These are phyloP conservation scores for Fusarium concolor DNA, from an alignment of 2,329 filamentous ascomycete species.

Conservation along the genomic window DNA sequence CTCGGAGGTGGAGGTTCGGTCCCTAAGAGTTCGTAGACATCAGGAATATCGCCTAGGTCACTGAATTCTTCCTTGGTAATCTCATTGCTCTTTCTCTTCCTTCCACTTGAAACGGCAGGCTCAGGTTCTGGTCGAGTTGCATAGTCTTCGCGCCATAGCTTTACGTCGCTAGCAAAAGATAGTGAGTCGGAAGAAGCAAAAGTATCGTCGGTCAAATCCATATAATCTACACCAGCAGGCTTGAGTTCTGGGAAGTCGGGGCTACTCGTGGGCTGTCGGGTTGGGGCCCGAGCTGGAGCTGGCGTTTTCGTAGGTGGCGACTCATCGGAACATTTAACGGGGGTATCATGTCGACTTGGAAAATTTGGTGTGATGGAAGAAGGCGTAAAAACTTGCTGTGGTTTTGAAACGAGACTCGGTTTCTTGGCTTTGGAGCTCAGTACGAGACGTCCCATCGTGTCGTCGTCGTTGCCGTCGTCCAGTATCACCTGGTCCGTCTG, in stretches of 20 bases:
- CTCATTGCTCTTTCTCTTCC: slow-evolving; percentile 66
- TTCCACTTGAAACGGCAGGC: slow-evolving; percentile 54
- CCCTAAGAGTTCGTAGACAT: slow-evolving; percentile 63
- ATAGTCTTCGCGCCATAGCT: slow-evolving; percentile 58
- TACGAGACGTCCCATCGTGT: slow-evolving; percentile 59
- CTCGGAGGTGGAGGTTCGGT: slow-evolving; percentile 54
- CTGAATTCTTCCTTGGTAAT: slow-evolving; percentile 54
- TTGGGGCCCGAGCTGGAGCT: slow-evolving; percentile 13
- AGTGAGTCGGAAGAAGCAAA: slow-evolving; percentile 51
- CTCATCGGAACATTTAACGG: slow-evolving; percentile 26
- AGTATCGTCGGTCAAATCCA: slow-evolving; percentile 56
- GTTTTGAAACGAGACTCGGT: slow-evolving; percentile 56
- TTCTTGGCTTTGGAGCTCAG: slow-evolving; percentile 59
- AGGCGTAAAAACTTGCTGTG: slow-evolving; percentile 58
- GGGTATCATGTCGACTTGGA: slow-evolving; percentile 30
- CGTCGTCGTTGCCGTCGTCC: slow-evolving; percentile 48
- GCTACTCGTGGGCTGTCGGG: slow-evolving; percentile 33
- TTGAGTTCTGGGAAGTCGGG: slow-evolving; percentile 53
- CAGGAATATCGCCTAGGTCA: slow-evolving; percentile 62
- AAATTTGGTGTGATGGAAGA: slow-evolving; percentile 40
- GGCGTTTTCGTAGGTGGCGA: slow-evolving; percentile 46
- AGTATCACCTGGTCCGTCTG: slow-evolving; percentile 45
- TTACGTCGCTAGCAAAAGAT: slow-evolving; percentile 53
- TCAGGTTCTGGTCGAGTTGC: slow-evolving; percentile 54
- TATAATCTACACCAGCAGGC: slow-evolving; percentile 51